phyloP scores from a whole-genome alignment of 306 rosid species.

The Inga leiocalycina region DNA sequence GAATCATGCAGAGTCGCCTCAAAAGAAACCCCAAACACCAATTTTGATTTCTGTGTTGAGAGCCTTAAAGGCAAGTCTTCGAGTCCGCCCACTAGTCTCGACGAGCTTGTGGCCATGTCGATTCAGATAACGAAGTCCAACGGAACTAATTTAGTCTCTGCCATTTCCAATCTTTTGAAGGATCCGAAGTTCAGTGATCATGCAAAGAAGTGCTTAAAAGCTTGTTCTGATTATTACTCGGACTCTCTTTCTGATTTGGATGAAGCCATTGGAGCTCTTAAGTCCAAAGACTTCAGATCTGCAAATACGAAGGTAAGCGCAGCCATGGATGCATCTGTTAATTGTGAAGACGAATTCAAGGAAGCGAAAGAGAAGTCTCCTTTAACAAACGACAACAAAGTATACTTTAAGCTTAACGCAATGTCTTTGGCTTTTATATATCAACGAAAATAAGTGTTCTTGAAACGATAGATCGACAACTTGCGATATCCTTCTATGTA shows the following conservation, averaged over 20 bases:
- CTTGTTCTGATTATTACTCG: slow-evolving; percentile 53
- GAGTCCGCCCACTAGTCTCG: slow-evolving; percentile 31
- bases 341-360: slow-evolving; percentile 69
- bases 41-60: slow-evolving; percentile 53
- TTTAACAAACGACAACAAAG: slow-evolving; percentile 42
- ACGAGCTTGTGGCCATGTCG: slow-evolving; percentile 44
- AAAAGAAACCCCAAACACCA: slow-evolving; percentile 48
- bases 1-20: slow-evolving; percentile 59
- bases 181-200: slow-evolving; percentile 17
- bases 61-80: slow-evolving; percentile 37
- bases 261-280: slow-evolving; percentile 48
- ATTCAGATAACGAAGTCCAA: slow-evolving; percentile 48
- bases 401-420: slow-evolving; percentile 46
- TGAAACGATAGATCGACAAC: too few species aligned
- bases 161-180: slow-evolving; percentile 42
- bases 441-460: not conserved
- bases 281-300: slow-evolving; percentile 32
- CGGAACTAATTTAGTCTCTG: slow-evolving; percentile 42
- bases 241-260: slow-evolving; percentile 41
- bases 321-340: slow-evolving; percentile 51
- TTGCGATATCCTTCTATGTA: too few species aligned
- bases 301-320: slow-evolving; percentile 26
- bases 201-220: slow-evolving; percentile 38
- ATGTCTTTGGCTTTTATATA: slow-evolving; percentile 55
- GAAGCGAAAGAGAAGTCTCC: slow-evolving; percentile 56